Conservation (phyloP, 1,139 yeast species). For the Yamadazyma triangularis region DNA sequence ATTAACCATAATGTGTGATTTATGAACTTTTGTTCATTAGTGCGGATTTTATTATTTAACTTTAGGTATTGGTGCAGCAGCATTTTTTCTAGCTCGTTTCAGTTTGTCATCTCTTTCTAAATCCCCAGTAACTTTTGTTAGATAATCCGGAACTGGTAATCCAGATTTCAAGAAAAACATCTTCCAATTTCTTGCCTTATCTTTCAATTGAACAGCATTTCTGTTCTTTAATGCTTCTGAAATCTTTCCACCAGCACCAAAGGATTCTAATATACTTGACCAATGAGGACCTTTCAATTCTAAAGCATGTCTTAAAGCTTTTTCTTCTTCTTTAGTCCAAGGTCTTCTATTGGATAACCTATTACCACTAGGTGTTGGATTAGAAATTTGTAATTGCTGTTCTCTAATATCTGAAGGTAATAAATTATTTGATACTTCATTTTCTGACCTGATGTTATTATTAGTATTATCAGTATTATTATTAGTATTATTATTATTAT, state of each 20-base stretch:
- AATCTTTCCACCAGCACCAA: constrained; percentile 89
- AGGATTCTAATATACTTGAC: constrained; percentile 81
- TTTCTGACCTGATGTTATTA: background rate
- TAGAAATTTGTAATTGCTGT: constrained; percentile 38
- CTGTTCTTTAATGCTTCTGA: constrained; percentile 82
- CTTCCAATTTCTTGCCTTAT: constrained; percentile 94
- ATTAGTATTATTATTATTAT: constrained; percentile 3
- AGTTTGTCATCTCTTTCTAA: constrained; percentile 50
- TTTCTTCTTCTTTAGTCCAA: constrained; percentile 90
- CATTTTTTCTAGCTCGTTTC: constrained; percentile 34
- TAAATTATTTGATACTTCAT: constrained; percentile 15
- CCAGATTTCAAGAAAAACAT: constrained; percentile 73
- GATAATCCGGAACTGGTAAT: constrained; percentile 69
- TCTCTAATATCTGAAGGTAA: constrained; percentile 47
- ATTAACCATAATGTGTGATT: constrained; percentile 27
- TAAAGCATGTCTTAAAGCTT: constrained; percentile 75
- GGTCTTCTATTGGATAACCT: constrained; percentile 48
- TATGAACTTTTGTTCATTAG: no score
- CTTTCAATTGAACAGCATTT: constrained; percentile 87
- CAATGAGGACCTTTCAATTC: constrained; percentile 88
- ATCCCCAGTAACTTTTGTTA: constrained; percentile 84
- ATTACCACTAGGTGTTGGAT: constrained; percentile 25
- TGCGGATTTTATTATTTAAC: background rate
- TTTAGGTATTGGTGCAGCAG: constrained; percentile 39
- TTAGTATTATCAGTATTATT: background rate